These are phyloP conservation scores for Harringtonia aguacate DNA, from an alignment of 2,329 filamentous ascomycete species.

Conservation along the genomic window DNA sequence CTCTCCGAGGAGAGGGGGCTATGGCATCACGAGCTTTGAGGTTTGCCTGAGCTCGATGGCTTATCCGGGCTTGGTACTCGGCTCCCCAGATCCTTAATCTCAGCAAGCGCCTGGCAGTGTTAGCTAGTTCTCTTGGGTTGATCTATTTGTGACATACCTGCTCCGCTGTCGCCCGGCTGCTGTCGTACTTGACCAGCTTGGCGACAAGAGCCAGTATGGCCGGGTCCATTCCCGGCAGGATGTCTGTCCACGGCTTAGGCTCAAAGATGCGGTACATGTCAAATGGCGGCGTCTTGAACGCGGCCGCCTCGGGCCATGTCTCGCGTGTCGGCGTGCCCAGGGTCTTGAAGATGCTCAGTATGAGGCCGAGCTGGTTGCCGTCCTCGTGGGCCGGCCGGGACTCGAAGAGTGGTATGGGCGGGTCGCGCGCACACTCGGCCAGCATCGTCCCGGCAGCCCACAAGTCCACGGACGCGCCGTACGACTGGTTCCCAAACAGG, in stretches of 20 bases:
- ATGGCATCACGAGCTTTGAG: no score
- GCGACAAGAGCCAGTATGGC: constrained; percentile 55
- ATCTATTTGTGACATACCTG: constrained; percentile 31
- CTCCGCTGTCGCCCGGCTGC: constrained; percentile 53
- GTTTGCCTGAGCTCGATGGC: no score
- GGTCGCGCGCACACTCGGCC: constrained; percentile 56
- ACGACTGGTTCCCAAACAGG: constrained; percentile 71
- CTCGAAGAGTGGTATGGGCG: constrained; percentile 62
- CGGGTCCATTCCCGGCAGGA: constrained; percentile 52
- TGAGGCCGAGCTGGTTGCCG: constrained; percentile 82
- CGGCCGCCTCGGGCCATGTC: constrained; percentile 69
- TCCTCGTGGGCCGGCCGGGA: constrained; percentile 63
- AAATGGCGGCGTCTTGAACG: constrained; percentile 68
- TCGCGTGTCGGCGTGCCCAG: constrained; percentile 75
- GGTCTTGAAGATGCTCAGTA: constrained; percentile 85
- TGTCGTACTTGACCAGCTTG: constrained; percentile 63
- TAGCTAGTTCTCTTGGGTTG: background rate
- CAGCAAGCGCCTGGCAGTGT: constrained; percentile 1
- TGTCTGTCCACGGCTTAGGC: constrained; percentile 52
- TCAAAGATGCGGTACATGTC: constrained; percentile 77
- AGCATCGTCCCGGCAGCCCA: constrained; percentile 83
- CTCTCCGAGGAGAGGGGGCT: no score
- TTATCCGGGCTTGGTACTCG: no score
- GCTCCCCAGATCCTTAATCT: background rate
- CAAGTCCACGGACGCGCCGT: constrained; percentile 67